Percentiles rank a stretch among this genome's conserved stretches.
Conservation (phyloP, 2,329 filamentous ascomycete genomes). For the Lithohypha guttulata region DNA sequence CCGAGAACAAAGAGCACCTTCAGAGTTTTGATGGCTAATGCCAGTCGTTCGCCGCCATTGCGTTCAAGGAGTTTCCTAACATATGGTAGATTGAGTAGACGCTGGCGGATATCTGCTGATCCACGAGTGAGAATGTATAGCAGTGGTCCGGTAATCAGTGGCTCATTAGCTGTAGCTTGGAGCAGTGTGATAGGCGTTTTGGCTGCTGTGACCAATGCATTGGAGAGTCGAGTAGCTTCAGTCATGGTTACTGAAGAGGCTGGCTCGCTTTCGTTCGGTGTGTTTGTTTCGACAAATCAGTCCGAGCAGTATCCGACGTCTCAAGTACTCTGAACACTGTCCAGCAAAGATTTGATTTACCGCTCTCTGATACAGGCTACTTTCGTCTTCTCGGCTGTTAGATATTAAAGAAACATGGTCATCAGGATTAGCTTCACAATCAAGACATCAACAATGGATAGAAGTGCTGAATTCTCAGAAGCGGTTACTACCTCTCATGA, state of each 20-base stretch:
- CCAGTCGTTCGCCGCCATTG: conserved; percentile 5
- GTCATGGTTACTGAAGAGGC: not conserved
- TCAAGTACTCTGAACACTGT: too few relatives aligned
- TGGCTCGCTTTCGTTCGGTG: too few relatives aligned
- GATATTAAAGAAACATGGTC: too few relatives aligned
- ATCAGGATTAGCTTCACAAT: too few relatives aligned
- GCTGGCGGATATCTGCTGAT: conserved; percentile 11
- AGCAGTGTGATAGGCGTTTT: conserved; percentile 11
- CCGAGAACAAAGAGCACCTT: conserved; percentile 45
- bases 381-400: too few relatives aligned
- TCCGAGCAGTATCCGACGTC: too few relatives aligned
- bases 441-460: too few relatives aligned
- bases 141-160: conserved; percentile 15
- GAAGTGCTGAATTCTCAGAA: too few relatives aligned
- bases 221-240: not conserved
- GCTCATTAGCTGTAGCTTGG: conserved; percentile 13
- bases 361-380: too few relatives aligned
- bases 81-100: conserved; percentile 12
- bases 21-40: conserved; percentile 12
- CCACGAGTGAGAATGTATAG: conserved; percentile 16
- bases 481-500: too few relatives aligned
- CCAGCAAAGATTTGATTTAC: too few relatives aligned
- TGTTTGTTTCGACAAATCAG: too few relatives aligned
- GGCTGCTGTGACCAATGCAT: not conserved
- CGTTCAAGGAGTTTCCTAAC: conserved; percentile 7